These are phyloP conservation scores for Fusarium zealandicum DNA, from an alignment of 2,329 filamentous ascomycete species.

Conservation along the genomic window DNA sequence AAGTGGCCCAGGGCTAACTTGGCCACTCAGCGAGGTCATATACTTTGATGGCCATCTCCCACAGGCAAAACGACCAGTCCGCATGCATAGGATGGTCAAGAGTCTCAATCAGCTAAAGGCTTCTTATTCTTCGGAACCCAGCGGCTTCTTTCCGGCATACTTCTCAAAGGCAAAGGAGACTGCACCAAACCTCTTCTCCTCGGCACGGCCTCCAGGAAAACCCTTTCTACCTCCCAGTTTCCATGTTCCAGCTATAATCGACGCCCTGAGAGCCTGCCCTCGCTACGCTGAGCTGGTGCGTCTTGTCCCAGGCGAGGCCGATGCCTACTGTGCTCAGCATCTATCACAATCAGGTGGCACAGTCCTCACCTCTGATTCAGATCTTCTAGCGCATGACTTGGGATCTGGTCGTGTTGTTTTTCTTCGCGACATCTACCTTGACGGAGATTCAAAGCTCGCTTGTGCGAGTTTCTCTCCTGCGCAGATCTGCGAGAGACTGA, in stretches of 20 bases:
- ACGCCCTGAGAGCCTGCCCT: constrained; percentile 63
- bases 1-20: constrained; percentile 8
- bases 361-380: constrained; percentile 85
- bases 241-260: constrained; percentile 78
- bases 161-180: constrained; percentile 25
- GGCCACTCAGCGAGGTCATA: constrained; percentile 59
- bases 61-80: constrained; percentile 65
- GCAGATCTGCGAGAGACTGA: constrained; percentile 53
- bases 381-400: constrained; percentile 79
- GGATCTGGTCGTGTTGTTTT: constrained; percentile 72
- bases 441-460: constrained; percentile 34
- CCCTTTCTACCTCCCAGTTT: constrained; percentile 67
- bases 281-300: constrained; percentile 54
- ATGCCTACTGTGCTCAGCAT: constrained; percentile 76
- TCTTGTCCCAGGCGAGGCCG: constrained; percentile 85
- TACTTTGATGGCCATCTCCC: constrained; percentile 90
- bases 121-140: constrained; percentile 47
- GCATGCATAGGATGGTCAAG: constrained; percentile 66
- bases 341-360: constrained; percentile 61
- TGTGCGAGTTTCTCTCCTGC: constrained; percentile 44
- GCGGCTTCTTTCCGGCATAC: constrained; percentile 37
- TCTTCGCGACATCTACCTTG: constrained; percentile 66
- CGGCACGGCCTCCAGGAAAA: constrained; percentile 38
- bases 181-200: constrained; percentile 38
- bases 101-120: constrained; percentile 63